Conservation (phyloP, 2,329 filamentous ascomycete genomes). For the Fusarium pseudograminearum region DNA sequence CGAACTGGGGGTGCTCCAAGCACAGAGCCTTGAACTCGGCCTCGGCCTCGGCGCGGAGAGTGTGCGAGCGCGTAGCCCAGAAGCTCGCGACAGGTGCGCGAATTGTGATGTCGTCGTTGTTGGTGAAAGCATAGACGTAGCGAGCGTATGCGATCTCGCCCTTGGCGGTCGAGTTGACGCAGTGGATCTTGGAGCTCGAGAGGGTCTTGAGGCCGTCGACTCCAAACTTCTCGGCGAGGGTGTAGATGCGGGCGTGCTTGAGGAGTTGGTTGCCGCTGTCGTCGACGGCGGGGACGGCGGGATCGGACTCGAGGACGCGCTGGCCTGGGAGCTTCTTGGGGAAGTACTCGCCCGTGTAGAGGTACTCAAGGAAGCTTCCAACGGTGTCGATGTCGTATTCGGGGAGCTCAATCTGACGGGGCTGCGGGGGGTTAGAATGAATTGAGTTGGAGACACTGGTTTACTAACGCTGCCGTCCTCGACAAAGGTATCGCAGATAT, state of each 20-base stretch:
- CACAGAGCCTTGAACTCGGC: conserved; percentile 86
- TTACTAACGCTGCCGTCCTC: conserved; percentile 70
- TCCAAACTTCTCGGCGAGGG: conserved; percentile 82
- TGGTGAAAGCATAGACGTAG: conserved; percentile 56
- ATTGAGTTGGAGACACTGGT: neutral
- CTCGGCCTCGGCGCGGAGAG: conserved; percentile 86
- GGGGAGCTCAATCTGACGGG: conserved; percentile 75
- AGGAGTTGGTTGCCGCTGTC: conserved; percentile 85
- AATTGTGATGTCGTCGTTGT: conserved; percentile 36
- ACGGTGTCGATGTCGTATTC: conserved; percentile 53
- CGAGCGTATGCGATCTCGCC: conserved; percentile 93
- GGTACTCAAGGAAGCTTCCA: conserved; percentile 57
- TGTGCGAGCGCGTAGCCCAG: conserved; percentile 63
- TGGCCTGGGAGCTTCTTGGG: conserved; percentile 73
- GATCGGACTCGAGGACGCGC: conserved; percentile 76
- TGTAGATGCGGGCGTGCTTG: conserved; percentile 91
- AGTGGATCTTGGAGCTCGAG: conserved; percentile 90
- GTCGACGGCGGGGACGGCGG: conserved; percentile 74
- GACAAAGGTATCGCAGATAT: conserved; percentile 71
- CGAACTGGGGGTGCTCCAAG: conserved; percentile 90
- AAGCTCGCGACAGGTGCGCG: conserved; percentile 45
- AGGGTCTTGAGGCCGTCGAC: conserved; percentile 77
- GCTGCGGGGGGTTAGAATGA: conserved; percentile 50
- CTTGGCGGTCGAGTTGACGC: conserved; percentile 86
- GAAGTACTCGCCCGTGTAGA: conserved; percentile 71